These are phyloP conservation scores for Cladophialophora bantiana DNA, from an alignment of 2,329 filamentous ascomycete genomes.

Conservation along the genomic window DNA sequence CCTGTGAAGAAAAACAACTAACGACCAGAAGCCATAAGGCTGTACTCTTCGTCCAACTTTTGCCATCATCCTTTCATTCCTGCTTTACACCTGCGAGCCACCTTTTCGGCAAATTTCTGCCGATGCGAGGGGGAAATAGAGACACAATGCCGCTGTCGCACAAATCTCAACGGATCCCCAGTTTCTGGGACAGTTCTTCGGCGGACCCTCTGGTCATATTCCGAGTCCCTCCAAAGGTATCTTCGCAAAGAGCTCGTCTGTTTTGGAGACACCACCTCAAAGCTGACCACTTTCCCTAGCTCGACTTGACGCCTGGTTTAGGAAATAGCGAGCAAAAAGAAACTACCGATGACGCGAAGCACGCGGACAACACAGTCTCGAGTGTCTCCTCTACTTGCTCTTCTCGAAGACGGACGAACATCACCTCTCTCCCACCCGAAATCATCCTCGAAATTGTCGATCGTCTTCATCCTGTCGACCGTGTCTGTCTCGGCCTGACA, in stretches of 20 bases:
- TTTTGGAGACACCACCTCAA: background rate
- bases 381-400: background rate
- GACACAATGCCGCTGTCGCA: conserved; percentile 19
- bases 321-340: background rate
- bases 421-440: conserved; percentile 34
- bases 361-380: background rate
- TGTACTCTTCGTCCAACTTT: background rate
- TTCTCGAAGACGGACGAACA: background rate
- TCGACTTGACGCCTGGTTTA: conserved; percentile 12
- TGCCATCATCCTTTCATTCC: background rate
- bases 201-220: conserved; percentile 19
- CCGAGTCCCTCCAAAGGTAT: conserved; percentile 26
- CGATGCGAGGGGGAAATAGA: background rate
- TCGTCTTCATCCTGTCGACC: conserved; percentile 38
- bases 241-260: background rate
- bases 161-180: conserved; percentile 4
- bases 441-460: conserved; percentile 35
- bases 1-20: background rate
- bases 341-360: background rate
- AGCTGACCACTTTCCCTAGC: conserved; percentile 1
- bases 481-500: conserved; percentile 39
- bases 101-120: background rate
- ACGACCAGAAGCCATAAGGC: background rate
- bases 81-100: background rate
- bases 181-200: conserved; percentile 6